These are phyloP conservation scores for Mortierella claussenii DNA, from an alignment of 192 early-diverging fungal species.

Conservation along the genomic window DNA sequence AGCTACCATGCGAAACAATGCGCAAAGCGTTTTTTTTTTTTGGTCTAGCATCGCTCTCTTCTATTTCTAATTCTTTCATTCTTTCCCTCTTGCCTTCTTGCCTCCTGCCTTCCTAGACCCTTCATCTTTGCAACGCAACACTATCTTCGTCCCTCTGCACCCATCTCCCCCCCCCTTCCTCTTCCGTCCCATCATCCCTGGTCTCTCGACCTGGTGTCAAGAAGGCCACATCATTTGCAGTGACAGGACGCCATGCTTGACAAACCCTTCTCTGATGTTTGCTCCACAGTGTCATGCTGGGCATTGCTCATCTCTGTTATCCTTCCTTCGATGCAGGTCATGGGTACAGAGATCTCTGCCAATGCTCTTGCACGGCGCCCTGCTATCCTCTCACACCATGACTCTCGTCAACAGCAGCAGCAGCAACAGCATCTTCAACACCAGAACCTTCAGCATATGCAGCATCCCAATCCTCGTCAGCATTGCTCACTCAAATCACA, in stretches of 20 bases:
- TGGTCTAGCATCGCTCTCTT: not conserved
- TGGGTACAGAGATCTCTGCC: conserved; percentile 15
- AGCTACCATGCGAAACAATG: too few relatives aligned
- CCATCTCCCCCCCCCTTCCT: too few relatives aligned
- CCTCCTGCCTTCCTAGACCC: too few relatives aligned
- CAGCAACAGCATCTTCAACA: not conserved
- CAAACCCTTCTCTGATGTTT: conserved; percentile 35
- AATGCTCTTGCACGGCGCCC: not conserved
- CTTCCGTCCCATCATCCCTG: too few relatives aligned
- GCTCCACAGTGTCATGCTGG: conserved; percentile 47
- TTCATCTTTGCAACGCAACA: too few relatives aligned
- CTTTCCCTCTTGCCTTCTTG: not conserved
- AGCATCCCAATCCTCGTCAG: not conserved
- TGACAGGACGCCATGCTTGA: conserved; percentile 16
- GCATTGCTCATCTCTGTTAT: conserved; percentile 44
- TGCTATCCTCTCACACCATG: not conserved
- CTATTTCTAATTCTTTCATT: conserved; percentile 2
- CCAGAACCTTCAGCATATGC: not conserved
- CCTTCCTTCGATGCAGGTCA: conserved; percentile 39
- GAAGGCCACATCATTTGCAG: too few relatives aligned
- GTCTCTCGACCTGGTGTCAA: too few relatives aligned
- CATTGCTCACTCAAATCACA: not conserved
- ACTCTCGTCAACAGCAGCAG: not conserved
- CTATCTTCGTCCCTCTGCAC: too few relatives aligned
- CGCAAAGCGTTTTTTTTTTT: not conserved